Base-by-base conservation (phyloP, 768 basidiomycete species). In the Leccinellum rugosiceps region DNA sequence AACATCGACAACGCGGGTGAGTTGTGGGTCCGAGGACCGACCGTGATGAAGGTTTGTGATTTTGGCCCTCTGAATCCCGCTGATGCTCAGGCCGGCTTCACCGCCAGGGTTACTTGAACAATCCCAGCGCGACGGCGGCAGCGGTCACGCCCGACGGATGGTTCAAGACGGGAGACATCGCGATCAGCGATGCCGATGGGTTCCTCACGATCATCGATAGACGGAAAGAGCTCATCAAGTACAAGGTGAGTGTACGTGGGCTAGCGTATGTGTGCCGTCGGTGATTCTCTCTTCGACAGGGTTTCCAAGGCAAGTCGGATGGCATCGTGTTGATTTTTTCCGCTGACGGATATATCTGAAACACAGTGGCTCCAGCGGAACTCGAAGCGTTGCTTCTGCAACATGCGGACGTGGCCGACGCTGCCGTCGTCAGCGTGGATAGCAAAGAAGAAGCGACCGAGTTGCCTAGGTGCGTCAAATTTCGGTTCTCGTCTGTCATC, bases 161-260 rank as follows among this genome's bases (percentile, higher is more conserved):
- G 91, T 86, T 93, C 76, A 92, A 88, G 78, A 94, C 93, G 0
- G 92, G 94, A 1, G 94, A 96, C 68, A 82, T 95, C 50, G 88
- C 82, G 2, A 68, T 79, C 17, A 73, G 83, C 13, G 88, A 92
- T 58, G 56, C 70, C 3, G 84, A 92, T 1, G 93, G 92, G 0
- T 89, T 78, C 66, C 90, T 85, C 68, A 81, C 78, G 61, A 88
- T 91, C 52, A 85, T 92, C 2, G 88, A 91, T 63, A 75, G 91
- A 32, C 77, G 80, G 48, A 90, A 90, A 59, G 90, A 90, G 63
- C 72, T 90, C 23, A 86, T 90, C 68, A 88, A 90, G 64, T 88
- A 90, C 72, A 89, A 89, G 75, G 84, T 65, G 7, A 14, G 64
- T 55, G 6, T 19, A 25, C 14, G 0, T 35, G 1, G 3, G 2